Evolutionary conservation across 2,329 filamentous ascomycete genomes (phyloP).

Genomic region (Ophiostoma australiae): DNA sequence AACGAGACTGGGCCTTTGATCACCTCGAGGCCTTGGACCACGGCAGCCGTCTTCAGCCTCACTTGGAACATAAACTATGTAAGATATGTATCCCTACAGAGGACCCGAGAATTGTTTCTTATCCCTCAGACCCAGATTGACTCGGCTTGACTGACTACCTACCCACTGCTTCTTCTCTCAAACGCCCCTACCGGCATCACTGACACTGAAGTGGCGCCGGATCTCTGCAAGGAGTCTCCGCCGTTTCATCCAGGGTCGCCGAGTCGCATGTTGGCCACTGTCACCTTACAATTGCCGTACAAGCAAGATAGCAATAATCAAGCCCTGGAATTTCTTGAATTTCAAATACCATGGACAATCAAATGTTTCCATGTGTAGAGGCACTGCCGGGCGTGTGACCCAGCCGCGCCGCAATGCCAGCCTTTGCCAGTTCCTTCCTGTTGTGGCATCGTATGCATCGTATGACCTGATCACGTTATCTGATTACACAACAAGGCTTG

Average conservation of each 20-base stretch:
- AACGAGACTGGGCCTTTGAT: background rate
- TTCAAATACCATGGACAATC: too few species aligned
- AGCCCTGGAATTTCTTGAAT: too few species aligned
- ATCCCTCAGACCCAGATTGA: background rate
- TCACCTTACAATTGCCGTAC: background rate
- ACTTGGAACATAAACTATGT: background rate
- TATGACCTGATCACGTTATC: slow-evolving; percentile 1
- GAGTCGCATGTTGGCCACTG: background rate
- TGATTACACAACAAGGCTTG: background rate
- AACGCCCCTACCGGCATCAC: background rate
- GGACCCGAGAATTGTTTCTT: too few species aligned
- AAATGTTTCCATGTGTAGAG: background rate
- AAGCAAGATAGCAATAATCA: too few species aligned
- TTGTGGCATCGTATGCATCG: background rate
- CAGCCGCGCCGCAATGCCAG: background rate
- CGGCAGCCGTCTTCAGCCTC: background rate
- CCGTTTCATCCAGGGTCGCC: background rate
- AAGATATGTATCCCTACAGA: too few species aligned
- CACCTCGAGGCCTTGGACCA: background rate
- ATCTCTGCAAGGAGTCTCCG: slow-evolving; percentile 8
- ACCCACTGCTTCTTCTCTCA: background rate
- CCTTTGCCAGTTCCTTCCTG: background rate
- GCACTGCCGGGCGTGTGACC: background rate
- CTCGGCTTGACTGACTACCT: background rate
- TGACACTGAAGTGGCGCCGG: slow-evolving; percentile 3